Base-by-base conservation (phyloP, 2,329 filamentous ascomycete species). In the Penicillium brasilianum region DNA sequence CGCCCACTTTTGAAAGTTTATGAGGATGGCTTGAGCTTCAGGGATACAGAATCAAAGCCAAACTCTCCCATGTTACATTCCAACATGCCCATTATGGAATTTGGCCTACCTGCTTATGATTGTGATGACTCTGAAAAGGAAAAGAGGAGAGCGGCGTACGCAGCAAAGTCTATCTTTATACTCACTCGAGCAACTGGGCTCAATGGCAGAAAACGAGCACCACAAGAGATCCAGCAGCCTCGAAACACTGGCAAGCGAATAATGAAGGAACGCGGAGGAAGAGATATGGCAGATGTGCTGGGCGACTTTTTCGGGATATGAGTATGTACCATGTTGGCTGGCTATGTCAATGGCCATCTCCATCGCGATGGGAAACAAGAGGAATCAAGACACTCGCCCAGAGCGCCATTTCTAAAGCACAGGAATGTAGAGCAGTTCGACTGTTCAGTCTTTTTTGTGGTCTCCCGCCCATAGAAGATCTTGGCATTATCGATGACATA, bases 261-360 rank as follows among this genome's bases (percentile, higher is more conserved):
- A 20, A 71, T 74, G 67, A 77, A 69, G 61, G 54, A 66, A 32
- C 69, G 67, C 25, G 62, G 61, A 13, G 52, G 52, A 11, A 70
- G 65, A 36, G 69, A 75, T 58, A 66, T 77, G 46, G 61, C 63
- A 16, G 70, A 68, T 37, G 30, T 76, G 13, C 63, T 77, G 22
- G 62, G 66, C n/a, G 70, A 74, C n/a, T 76, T 77, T 58, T 52
- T 69, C 9, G 71, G 52, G 66, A 54, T 50, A 16, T 28, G 22
- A 53, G 3, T n/a, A 9, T 18, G 44, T 48, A 48, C 22, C 14
- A 48, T 11, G n/a, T 20, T 30, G 11, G 16, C 20, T 20, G n/a
- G 13, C 30, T 14, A 14, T 22, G n/a, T 1, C 28, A 22, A 30
- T 28, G 9, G 14, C 10, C 2, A 43, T 11, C 11, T n/a, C 5